Evolutionary conservation across 1,284 basidiomycete species (phyloP), one percentile per base, ranked within the genome.

Genomic region (Sanghuangporus sanghuang): DNA sequence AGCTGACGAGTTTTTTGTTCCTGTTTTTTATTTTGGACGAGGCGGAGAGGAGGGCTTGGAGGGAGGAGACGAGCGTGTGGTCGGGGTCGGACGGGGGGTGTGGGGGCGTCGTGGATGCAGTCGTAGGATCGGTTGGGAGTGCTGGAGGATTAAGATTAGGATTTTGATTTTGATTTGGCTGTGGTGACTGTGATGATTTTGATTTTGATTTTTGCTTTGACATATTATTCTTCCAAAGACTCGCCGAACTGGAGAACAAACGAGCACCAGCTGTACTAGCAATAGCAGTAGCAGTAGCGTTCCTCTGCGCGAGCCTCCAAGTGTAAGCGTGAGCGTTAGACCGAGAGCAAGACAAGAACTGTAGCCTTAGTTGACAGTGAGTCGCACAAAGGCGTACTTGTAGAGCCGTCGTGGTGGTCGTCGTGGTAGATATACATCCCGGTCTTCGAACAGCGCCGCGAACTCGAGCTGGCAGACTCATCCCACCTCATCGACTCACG

Each of bases 1-100:
- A 84, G 49, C 78, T 79, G 56, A 91, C 79, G 48, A 92, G 76
- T 72, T 86, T 90, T 1, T 81, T 80, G 0, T 78, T 78, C 59
- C 79, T 79, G 2, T 46, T n/a, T n/a, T 46, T 46, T 6, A 46
- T 32, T 57, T 79, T 76, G 2, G 86, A 81, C 2, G 27, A 32
- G 27, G 27, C 27, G 27, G 27, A 32, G 27, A 32, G 27, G 6
- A 90, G 69, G 0, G 69, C 69, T 58, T 78, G 69, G 21, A 92
- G 81, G 40, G 78, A 73, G 0, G 75, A 69, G 68, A 92, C 78
- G 62, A 92, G 82, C 39, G 81, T 71, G 1, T 85, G 84, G 71
- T 90, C 85, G 54, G 80, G 84, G 71, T 90, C 85, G 54, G 80
- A 73, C n/a, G 69, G 67, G 18, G 57, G n/a, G 36, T 18, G 12